Evolutionary conservation across 352 stramenopile genomes (phyloP).

Genomic region (Globisporangium paroecandrum): DNA sequence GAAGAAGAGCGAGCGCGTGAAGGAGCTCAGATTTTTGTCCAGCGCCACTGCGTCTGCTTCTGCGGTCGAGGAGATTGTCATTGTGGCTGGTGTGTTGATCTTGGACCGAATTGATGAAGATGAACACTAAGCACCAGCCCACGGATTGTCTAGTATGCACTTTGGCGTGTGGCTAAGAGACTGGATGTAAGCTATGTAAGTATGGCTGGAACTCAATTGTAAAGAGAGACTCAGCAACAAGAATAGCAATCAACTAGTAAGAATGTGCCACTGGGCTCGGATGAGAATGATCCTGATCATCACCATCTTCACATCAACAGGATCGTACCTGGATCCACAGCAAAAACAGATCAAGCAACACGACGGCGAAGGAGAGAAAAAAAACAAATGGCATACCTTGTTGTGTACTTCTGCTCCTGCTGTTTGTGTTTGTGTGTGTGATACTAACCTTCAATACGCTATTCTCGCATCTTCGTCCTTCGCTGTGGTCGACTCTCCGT

Average conservation of each 20-base stretch:
- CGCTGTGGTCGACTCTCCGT: too few species aligned
- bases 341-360: background rate
- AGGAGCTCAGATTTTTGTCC: constrained; percentile 7
- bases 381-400: constrained; percentile 7
- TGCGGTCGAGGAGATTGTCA: background rate
- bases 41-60: background rate
- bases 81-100: background rate
- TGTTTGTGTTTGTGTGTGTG: background rate
- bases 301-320: too few species aligned
- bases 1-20: constrained; percentile 20
- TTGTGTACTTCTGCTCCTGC: constrained; percentile 9
- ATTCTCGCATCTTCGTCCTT: background rate
- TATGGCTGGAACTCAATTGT: background rate
- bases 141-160: background rate
- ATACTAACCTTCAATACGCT: constrained; percentile 6
- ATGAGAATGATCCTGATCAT: background rate
- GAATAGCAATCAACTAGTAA: background rate
- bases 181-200: background rate
- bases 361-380: background rate
- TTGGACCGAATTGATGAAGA: background rate
- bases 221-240: background rate
- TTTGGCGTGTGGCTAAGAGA: background rate
- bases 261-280: background rate
- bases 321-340: too few species aligned
- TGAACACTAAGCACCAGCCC: background rate